Conservation (phyloP, 225 moss, liverwort and hornwort species). For the Physcomitrium patens region DNA sequence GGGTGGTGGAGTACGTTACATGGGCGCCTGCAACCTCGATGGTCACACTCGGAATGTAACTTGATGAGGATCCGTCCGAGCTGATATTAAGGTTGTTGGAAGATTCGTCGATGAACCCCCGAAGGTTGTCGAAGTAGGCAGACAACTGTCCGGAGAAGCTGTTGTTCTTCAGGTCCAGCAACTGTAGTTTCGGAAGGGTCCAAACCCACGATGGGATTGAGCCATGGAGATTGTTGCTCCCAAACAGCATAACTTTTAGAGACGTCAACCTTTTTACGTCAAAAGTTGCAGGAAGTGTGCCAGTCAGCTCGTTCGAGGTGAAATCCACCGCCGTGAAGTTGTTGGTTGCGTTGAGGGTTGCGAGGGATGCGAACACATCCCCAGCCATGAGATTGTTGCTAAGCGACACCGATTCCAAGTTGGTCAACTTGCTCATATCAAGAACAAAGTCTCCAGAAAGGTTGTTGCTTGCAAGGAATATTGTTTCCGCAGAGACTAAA, state of each 20-base stretch:
- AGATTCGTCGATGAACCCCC: slow-evolving; percentile 33
- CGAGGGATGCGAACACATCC: slow-evolving; percentile 16
- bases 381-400: slow-evolving; percentile 37
- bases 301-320: slow-evolving; percentile 24
- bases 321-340: slow-evolving; percentile 41
- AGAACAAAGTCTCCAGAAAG: slow-evolving; percentile 30
- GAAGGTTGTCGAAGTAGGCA: slow-evolving; percentile 28
- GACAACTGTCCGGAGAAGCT: slow-evolving; percentile 21
- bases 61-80: background rate
- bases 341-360: slow-evolving; percentile 10
- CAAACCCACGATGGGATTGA: slow-evolving; percentile 42
- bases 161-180: slow-evolving; percentile 41
- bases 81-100: background rate
- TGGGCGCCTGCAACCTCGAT: slow-evolving; percentile 1
- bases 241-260: slow-evolving; percentile 30
- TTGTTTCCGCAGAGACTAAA: slow-evolving; percentile 3
- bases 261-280: slow-evolving; percentile 21
- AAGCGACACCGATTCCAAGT: slow-evolving; percentile 23
- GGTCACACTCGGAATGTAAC: slow-evolving; percentile 23
- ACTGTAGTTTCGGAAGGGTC: slow-evolving; percentile 39
- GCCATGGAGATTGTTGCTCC: slow-evolving; percentile 43
- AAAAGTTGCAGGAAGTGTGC: slow-evolving; percentile 24
- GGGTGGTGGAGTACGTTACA: background rate
- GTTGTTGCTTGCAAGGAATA: slow-evolving; percentile 23
- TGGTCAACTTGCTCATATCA: slow-evolving; percentile 32